Evolutionary conservation across 768 basidiomycete genomes (phyloP).

Genomic region (Mycena maculata): DNA sequence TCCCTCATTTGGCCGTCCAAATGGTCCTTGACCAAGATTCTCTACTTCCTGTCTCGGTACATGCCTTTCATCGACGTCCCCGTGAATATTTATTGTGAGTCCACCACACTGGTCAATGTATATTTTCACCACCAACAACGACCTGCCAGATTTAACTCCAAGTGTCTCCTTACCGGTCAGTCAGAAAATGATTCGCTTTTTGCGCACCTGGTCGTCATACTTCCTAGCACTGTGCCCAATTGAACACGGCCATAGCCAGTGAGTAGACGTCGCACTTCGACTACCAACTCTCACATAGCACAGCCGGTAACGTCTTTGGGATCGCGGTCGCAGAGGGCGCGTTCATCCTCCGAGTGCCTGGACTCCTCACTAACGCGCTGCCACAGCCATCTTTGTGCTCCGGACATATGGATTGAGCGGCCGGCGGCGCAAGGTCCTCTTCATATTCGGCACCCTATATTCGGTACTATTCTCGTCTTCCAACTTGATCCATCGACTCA

Average conservation of each 20-base stretch:
- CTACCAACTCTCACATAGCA: not conserved
- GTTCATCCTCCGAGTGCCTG: not conserved
- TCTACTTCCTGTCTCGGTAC: slow-evolving; percentile 7
- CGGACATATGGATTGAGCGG: slow-evolving; percentile 29
- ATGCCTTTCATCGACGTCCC: slow-evolving; percentile 2
- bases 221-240: not conserved
- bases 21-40: slow-evolving; percentile 2
- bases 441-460: slow-evolving; percentile 1
- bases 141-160: not conserved
- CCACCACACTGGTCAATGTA: too few relatives aligned
- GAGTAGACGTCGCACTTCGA: not conserved
- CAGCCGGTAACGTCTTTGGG: slow-evolving; percentile 3
- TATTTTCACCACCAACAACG: too few relatives aligned
- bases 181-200: not conserved
- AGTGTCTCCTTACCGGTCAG: not conserved
- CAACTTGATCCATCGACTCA: not conserved
- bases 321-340: slow-evolving; percentile 19
- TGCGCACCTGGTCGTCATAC: not conserved
- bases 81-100: slow-evolving; percentile 9
- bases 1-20: slow-evolving; percentile 14
- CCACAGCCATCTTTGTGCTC: slow-evolving; percentile 22
- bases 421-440: not conserved
- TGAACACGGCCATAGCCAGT: not conserved
- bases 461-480: not conserved
- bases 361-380: not conserved